A percentile compares a stretch with the other conserved stretches of the same genome.
These are phyloP conservation scores for Phlebiopsis flavidoalba DNA, from an alignment of 768 basidiomycete genomes.

Conservation along the genomic window DNA sequence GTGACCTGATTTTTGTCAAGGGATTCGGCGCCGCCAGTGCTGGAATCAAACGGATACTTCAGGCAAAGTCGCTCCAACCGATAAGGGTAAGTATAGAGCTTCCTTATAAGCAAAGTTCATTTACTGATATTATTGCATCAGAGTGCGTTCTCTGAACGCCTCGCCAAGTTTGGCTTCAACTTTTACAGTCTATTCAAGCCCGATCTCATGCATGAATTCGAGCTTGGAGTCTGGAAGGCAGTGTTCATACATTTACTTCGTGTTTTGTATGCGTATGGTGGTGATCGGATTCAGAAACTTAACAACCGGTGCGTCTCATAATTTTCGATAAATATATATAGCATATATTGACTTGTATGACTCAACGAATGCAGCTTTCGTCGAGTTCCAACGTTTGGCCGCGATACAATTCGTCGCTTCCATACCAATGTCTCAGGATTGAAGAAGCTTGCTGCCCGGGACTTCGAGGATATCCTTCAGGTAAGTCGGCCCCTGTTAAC, in stretches of 20 bases:
- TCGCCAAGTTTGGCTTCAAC: constrained; percentile 16
- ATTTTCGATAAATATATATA: no score
- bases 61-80: constrained; percentile 12
- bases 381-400: constrained; percentile 22
- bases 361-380: constrained; percentile 16
- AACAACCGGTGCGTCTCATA: constrained; percentile 12
- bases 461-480: constrained; percentile 25
- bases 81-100: constrained; percentile 10
- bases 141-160: constrained; percentile 25
- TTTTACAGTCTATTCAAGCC: constrained; percentile 20
- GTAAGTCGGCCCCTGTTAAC: constrained; percentile 15
- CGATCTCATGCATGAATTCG: constrained; percentile 29
- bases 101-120: no score
- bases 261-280: constrained; percentile 13
- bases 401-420: constrained; percentile 21
- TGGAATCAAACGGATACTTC: constrained; percentile 11
- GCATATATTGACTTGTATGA: neutral
- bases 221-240: constrained; percentile 28
- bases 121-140: constrained; percentile 3
- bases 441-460: constrained; percentile 24
- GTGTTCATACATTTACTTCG: constrained; percentile 24
- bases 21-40: constrained; percentile 11
- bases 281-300: constrained; percentile 1
- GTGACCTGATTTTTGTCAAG: constrained; percentile 16
- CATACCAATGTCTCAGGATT: constrained; percentile 19